Evolutionary conservation across 768 basidiomycete genomes (phyloP).

Genomic region (Sarcodon aspratus): DNA sequence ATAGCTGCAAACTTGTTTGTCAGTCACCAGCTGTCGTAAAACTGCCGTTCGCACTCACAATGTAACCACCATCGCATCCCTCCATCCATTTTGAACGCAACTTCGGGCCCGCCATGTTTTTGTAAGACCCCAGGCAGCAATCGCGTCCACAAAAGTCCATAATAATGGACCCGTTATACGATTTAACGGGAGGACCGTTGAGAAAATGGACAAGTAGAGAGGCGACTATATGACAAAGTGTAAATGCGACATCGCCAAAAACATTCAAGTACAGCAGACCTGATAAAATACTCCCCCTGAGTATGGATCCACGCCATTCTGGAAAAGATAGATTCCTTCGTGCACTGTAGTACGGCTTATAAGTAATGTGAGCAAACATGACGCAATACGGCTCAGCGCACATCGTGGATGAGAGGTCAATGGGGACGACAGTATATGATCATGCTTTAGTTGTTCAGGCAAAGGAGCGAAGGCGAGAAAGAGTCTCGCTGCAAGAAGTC

Average conservation of each 20-base stretch:
- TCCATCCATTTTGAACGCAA: conserved; percentile 29
- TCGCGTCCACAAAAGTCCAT: conserved; percentile 62
- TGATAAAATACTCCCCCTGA: conserved; percentile 79
- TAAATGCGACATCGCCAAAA: neutral
- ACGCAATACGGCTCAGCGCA: conserved; percentile 25
- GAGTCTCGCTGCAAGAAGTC: conserved; percentile 36
- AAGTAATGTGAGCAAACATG: neutral
- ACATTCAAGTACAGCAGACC: conserved; percentile 32
- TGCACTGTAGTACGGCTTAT: conserved; percentile 41
- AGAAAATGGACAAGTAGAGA: conserved; percentile 65
- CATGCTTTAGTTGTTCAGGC: conserved; percentile 42
- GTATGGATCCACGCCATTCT: conserved; percentile 76
- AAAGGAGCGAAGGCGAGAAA: conserved; percentile 40
- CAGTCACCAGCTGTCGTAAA: conserved; percentile 1
- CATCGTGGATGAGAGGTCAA: conserved; percentile 70
- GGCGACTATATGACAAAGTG: conserved; percentile 48
- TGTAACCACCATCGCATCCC: conserved; percentile 53
- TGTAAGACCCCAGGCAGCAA: conserved; percentile 59
- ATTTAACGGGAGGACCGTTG: conserved; percentile 52
- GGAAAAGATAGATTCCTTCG: conserved; percentile 80
- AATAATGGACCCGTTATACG: conserved; percentile 35
- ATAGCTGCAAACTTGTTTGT: conserved; percentile 37
- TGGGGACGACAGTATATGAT: conserved; percentile 74
- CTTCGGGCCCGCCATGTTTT: conserved; percentile 59
- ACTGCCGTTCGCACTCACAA: conserved; percentile 36